These are phyloP conservation scores for Eutrema heterophyllum DNA, from an alignment of 345 rosid species.

Conservation along the genomic window DNA sequence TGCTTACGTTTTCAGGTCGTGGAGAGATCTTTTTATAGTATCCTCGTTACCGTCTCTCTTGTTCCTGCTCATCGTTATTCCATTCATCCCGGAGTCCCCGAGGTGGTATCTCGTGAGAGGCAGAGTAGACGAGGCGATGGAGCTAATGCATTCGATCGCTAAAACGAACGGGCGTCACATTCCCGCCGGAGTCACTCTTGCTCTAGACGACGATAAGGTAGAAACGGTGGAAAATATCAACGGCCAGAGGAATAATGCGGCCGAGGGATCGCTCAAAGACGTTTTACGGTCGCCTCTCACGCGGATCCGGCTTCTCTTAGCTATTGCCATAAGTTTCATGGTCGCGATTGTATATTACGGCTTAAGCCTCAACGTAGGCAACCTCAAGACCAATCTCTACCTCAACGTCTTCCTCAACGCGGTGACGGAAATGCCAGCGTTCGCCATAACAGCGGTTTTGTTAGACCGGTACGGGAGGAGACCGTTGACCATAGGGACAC, in stretches of 20 bases:
- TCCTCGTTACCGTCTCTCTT: slow-evolving; percentile 71
- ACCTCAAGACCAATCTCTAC: slow-evolving; percentile 84
- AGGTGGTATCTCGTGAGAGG: slow-evolving; percentile 93
- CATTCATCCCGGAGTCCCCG: slow-evolving; percentile 81
- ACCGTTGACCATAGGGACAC: slow-evolving; percentile 73
- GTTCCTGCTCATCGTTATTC: slow-evolving; percentile 58
- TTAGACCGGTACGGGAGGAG: slow-evolving; percentile 71
- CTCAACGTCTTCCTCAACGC: slow-evolving; percentile 70
- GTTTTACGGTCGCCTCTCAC: slow-evolving; percentile 61
- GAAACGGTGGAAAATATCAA: background rate
- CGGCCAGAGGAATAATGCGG: slow-evolving; percentile 15
- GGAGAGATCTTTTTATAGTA: slow-evolving; percentile 74
- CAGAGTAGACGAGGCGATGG: slow-evolving; percentile 59
- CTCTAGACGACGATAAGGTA: slow-evolving; percentile 65
- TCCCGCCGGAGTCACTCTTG: slow-evolving; percentile 57
- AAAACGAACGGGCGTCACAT: slow-evolving; percentile 47
- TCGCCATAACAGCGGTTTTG: slow-evolving; percentile 61
- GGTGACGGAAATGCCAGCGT: slow-evolving; percentile 84
- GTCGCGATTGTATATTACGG: slow-evolving; percentile 86
- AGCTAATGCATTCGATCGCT: slow-evolving; percentile 64
- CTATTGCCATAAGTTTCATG: slow-evolving; percentile 58
- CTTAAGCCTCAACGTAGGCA: slow-evolving; percentile 79
- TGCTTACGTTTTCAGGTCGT: slow-evolving; percentile 61
- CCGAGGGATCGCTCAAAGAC: slow-evolving; percentile 58
- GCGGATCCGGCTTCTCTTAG: slow-evolving; percentile 50